A percentile compares a stretch with the other conserved stretches of the same genome.
Conservation (phyloP, 140 eudicot genomes). For the Anethum foeniculum region DNA sequence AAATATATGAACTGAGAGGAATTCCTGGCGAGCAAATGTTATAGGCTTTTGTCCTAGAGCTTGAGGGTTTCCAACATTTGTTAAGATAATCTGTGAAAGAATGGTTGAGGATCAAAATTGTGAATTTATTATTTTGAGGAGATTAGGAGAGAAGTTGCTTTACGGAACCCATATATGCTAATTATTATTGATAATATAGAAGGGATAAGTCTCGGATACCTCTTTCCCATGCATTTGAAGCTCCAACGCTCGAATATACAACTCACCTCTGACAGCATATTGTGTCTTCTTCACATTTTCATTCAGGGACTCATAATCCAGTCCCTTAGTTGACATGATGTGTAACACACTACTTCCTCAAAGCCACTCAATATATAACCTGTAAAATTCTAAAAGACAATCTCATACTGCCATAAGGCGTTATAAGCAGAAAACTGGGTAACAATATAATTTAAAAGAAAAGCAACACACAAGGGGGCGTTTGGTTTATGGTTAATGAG, state of each 20-base stretch:
- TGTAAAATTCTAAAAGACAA: slow-evolving; percentile 14
- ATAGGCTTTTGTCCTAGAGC: slow-evolving; percentile 97
- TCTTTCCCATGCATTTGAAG: slow-evolving; percentile 95
- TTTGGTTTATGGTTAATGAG: too few species aligned
- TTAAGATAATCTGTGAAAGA: slow-evolving; percentile 69
- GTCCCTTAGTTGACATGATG: slow-evolving; percentile 57
- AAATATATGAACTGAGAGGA: not conserved
- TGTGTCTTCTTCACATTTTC: slow-evolving; percentile 96
- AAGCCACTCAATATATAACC: slow-evolving; percentile 18
- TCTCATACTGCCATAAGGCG: not conserved
- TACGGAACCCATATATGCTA: not conserved
- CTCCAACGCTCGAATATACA: slow-evolving; percentile 98
- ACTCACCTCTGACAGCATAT: slow-evolving; percentile 97
- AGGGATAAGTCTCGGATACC: slow-evolving; percentile 31
- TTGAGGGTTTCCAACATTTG: slow-evolving; percentile 97
- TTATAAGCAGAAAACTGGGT: not conserved
- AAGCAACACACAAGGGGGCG: not conserved
- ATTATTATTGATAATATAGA: not conserved
- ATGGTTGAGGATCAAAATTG: slow-evolving; percentile 9
- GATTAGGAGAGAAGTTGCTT: not conserved
- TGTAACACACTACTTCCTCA: slow-evolving; percentile 10
- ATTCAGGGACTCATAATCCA: slow-evolving; percentile 79
- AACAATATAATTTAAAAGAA: not conserved
- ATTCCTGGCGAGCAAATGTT: slow-evolving; percentile 97
- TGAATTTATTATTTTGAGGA: not conserved